Evolutionary conservation across 2,329 filamentous ascomycete genomes (phyloP), one percentile per base, ranked within the genome.

Genomic region (Neonectria hederae): DNA sequence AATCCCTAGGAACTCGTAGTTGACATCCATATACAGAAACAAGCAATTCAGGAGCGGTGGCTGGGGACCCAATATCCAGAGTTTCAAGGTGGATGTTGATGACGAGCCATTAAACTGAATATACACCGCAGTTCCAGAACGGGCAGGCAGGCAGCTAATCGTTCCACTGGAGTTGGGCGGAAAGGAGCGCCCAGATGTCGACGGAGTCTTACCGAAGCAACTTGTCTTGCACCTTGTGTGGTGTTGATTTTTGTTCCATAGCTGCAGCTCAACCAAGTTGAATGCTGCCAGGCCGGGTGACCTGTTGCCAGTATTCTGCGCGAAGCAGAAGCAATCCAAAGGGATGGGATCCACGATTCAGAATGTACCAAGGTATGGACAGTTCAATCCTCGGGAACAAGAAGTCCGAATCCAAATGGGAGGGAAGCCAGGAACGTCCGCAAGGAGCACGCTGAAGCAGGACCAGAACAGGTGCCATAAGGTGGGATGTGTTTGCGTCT

Each of bases 341-440:
- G 66, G 32, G 38, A 35, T 55, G 32, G 53, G 59, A 57, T 60
- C 38, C 46, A 54, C 35, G 60, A 52, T 62, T 51, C 46, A 48
- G 49, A 55, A 28, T 54, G 66, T 24, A 46, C 69, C 70, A 59
- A 49, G 24, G 19, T 26, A 40, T 54, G 52, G 48, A 62, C 42
- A 54, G 46, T 65, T 65, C 68, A 65, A 63, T 72, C 66, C 68
- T 69, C 52, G 60, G 54, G 35, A 53, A 53, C 35, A 38, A 35
- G 42, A 28, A 48, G 54, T 42, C 26, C 43, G 59, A 63, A 59
- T 69, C 69, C 66, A 66, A 56, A 43, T 26, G 46, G 52, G 61
- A 35, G 46, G 42, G 11, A 51, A n/a, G 24, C 30, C 48, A 38
- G 30, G 35, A 26, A 38, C 51, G 48, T 45, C 61, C 43, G 48